Percentiles rank a stretch among this genome's conserved stretches.
phyloP scores from a whole-genome alignment of 169 alveolate species.

The Fabrea salina region DNA sequence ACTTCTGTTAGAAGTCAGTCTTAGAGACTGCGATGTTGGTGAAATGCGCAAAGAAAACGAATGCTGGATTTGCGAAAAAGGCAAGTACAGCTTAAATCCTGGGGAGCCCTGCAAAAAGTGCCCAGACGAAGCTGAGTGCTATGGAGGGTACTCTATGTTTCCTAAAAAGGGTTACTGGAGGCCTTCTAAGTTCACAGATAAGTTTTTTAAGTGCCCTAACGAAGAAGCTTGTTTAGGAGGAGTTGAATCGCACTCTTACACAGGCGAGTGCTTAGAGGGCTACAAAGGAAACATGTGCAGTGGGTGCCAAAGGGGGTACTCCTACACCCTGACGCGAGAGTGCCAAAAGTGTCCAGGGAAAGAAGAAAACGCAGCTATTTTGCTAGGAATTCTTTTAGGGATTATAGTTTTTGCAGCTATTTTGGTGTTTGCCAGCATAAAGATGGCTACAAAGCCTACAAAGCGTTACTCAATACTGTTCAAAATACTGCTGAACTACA shows the following conservation, averaged over 20 bases:
- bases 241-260: not conserved
- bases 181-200: slow-evolving; percentile 24
- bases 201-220: slow-evolving; percentile 35
- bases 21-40: not conserved
- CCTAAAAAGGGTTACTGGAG: slow-evolving; percentile 64
- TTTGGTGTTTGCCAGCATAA: not conserved
- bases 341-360: slow-evolving; percentile 35
- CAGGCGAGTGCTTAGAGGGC: not conserved
- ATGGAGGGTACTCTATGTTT: slow-evolving; percentile 45
- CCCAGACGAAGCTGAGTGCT: slow-evolving; percentile 43
- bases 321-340: not conserved
- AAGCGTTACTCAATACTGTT: not conserved
- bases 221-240: slow-evolving; percentile 44
- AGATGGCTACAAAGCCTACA: not conserved
- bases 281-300: slow-evolving; percentile 16
- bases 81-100: slow-evolving; percentile 2
- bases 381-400: not conserved
- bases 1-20: not conserved
- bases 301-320: not conserved
- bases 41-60: not conserved
- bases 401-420: not conserved
- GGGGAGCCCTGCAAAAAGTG: not conserved
- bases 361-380: slow-evolving; percentile 6
- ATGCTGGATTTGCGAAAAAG: slow-evolving; percentile 9
- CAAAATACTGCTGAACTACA: slow-evolving; percentile 10